Evolutionary conservation across 2,329 filamentous ascomycete genomes (phyloP).

Genomic region (Pseudogymnoascus sp.): DNA sequence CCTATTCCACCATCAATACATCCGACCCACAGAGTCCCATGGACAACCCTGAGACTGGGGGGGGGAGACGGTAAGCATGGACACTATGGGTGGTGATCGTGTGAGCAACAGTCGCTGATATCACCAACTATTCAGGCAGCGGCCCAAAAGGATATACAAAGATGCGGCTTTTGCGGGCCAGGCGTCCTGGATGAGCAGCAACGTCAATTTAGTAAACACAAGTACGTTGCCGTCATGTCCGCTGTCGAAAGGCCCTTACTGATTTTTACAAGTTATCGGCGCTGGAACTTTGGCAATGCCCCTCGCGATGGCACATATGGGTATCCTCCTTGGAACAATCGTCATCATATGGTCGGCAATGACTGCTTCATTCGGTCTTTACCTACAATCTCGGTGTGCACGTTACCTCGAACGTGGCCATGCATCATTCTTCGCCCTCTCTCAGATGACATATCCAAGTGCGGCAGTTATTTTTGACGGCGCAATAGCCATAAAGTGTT

Average conservation of each 20-base stretch:
- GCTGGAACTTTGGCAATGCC: slow-evolving; percentile 93
- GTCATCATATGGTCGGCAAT: slow-evolving; percentile 88
- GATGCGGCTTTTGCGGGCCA: slow-evolving; percentile 60
- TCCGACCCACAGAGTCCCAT: background rate
- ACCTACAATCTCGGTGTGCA: slow-evolving; percentile 87
- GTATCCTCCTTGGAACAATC: slow-evolving; percentile 72
- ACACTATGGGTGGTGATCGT: background rate
- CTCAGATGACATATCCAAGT: slow-evolving; percentile 93
- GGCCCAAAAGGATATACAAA: slow-evolving; percentile 45
- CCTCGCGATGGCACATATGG: slow-evolving; percentile 91
- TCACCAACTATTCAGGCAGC: slow-evolving; percentile 16
- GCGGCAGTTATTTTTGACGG: slow-evolving; percentile 91
- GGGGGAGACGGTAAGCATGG: background rate
- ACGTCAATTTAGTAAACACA: slow-evolving; percentile 93
- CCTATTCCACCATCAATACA: background rate
- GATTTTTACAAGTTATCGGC: slow-evolving; percentile 62
- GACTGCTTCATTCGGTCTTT: slow-evolving; percentile 85
- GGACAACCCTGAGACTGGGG: background rate
- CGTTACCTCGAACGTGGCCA: slow-evolving; percentile 84
- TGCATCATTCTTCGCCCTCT: slow-evolving; percentile 92
- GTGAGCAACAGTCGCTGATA: slow-evolving; percentile 1
- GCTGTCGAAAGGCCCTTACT: slow-evolving; percentile 16
- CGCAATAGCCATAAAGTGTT: slow-evolving; percentile 95
- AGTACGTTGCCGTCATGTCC: slow-evolving; percentile 47
- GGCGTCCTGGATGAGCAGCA: slow-evolving; percentile 82